A percentile compares a stretch with the other conserved stretches of the same genome.
Conservation (phyloP, 495 filamentous ascomycete genomes). For the Cercophora newfieldiana region DNA sequence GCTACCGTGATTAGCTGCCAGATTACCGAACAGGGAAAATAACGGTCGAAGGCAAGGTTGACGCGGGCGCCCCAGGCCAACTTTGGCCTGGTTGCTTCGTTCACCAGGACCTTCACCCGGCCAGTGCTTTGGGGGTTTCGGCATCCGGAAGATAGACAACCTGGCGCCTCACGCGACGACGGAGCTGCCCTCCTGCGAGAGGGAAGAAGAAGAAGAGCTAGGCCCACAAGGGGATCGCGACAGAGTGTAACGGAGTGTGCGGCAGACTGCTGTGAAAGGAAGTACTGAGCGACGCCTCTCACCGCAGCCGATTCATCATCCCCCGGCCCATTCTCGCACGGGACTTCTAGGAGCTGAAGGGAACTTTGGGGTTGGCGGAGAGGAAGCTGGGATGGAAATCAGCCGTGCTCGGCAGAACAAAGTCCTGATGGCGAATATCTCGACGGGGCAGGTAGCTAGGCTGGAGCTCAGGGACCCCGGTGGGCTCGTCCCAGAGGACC, state of each 20-base stretch:
- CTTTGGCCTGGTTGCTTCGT: neutral
- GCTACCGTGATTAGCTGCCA: constrained; percentile 28
- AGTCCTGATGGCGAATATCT: neutral
- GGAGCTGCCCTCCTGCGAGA: neutral
- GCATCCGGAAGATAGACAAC: neutral
- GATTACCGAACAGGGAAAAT: constrained; percentile 33
- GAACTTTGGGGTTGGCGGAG: neutral
- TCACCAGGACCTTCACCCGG: neutral
- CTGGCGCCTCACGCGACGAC: neutral
- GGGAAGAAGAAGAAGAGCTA: neutral
- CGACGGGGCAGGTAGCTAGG: neutral
- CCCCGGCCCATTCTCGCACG: neutral
- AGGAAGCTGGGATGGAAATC: neutral
- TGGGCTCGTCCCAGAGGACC: neutral
- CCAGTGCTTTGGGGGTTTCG: constrained; percentile 4
- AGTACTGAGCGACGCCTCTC: neutral
- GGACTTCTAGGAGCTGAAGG: neutral
- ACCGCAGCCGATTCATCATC: neutral
- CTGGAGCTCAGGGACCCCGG: neutral
- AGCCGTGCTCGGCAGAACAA: neutral
- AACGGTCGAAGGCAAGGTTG: neutral
- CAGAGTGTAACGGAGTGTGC: neutral
- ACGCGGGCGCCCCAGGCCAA: neutral
- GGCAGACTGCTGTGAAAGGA: neutral
- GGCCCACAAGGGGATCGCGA: neutral